Percentiles rank a stretch among this genome's conserved stretches.
Conservation (phyloP, 192 early-diverging fungal genomes). For the Diversispora epigaea region DNA sequence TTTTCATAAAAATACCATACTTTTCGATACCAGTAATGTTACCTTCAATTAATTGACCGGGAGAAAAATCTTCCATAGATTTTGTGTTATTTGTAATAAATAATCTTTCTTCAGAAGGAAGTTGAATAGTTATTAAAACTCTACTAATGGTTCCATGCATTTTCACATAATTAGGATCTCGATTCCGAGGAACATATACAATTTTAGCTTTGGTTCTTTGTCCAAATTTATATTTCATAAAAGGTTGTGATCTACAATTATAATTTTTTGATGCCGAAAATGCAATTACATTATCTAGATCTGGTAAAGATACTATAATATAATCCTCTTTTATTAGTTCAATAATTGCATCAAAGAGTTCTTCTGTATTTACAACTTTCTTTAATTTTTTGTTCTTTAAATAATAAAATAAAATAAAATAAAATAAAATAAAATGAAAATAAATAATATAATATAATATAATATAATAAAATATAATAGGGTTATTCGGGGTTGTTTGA, state of each 20-base stretch:
- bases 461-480: too few species aligned
- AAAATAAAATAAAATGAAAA: too few species aligned
- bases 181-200: slow-evolving; percentile 40
- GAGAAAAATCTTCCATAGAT: slow-evolving; percentile 57
- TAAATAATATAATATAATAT: too few species aligned
- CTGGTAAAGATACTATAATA: slow-evolving; percentile 65
- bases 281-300: slow-evolving; percentile 49
- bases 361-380: slow-evolving; percentile 41
- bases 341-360: slow-evolving; percentile 56
- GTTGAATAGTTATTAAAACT: slow-evolving; percentile 72
- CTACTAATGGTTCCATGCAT: slow-evolving; percentile 56
- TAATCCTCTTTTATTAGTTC: slow-evolving; percentile 82
- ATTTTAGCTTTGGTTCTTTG: slow-evolving; percentile 51
- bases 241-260: slow-evolving; percentile 62
- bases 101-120: slow-evolving; percentile 39
- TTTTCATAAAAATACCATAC: slow-evolving; percentile 81
- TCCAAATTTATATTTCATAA: slow-evolving; percentile 60
- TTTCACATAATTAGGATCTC: slow-evolving; percentile 35
- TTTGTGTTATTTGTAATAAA: neutral
- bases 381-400: slow-evolving; percentile 30
- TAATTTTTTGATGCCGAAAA: slow-evolving; percentile 59
- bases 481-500: too few species aligned
- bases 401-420: too few species aligned
- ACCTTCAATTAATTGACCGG: slow-evolving; percentile 78
- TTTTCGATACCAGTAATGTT: slow-evolving; percentile 69